Evolutionary conservation across 1,139 yeast genomes (phyloP).

Genomic region (Meyerozyma guilliermondii): DNA sequence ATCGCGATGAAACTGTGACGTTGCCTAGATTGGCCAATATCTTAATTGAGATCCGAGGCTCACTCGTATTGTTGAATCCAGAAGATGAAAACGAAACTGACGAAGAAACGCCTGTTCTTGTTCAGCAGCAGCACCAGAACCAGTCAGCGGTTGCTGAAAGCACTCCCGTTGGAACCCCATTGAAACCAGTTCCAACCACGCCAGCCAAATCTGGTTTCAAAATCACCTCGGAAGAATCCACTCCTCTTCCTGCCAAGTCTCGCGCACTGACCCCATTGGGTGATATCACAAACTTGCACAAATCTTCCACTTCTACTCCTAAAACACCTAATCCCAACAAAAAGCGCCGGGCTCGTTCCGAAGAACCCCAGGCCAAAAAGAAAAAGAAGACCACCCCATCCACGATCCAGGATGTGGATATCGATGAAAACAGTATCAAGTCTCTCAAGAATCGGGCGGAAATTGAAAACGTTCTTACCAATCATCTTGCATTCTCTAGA

Average conservation of each 20-base stretch:
- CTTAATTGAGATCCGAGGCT: constrained; percentile 58
- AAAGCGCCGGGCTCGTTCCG: constrained; percentile 22
- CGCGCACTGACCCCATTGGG: constrained; percentile 19
- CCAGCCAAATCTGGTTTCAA: constrained; percentile 14
- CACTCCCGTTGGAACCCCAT: constrained; percentile 5
- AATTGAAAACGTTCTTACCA: constrained; percentile 61
- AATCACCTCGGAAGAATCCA: constrained; percentile 20
- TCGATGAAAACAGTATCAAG: constrained; percentile 23
- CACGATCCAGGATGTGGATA: constrained; percentile 14
- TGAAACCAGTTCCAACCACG: constrained; percentile 8
- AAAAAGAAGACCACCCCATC: constrained; percentile 10
- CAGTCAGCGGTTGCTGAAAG: constrained; percentile 5
- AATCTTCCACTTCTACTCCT: constrained; percentile 2
- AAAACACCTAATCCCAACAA: neutral
- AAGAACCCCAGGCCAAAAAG: constrained; percentile 20
- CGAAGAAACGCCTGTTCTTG: constrained; percentile 29
- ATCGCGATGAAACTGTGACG: constrained; percentile 48
- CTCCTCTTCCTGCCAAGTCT: constrained; percentile 11
- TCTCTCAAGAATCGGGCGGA: constrained; percentile 41
- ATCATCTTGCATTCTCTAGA: constrained; percentile 87
- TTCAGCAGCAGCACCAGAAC: constrained; percentile 5
- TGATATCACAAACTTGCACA: constrained; percentile 19
- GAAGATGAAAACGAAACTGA: constrained; percentile 41
- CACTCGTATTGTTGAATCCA: constrained; percentile 51
- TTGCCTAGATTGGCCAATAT: constrained; percentile 55